phyloP scores from a whole-genome alignment of 257 asterid genomes.

The Cruciata laevipes region DNA sequence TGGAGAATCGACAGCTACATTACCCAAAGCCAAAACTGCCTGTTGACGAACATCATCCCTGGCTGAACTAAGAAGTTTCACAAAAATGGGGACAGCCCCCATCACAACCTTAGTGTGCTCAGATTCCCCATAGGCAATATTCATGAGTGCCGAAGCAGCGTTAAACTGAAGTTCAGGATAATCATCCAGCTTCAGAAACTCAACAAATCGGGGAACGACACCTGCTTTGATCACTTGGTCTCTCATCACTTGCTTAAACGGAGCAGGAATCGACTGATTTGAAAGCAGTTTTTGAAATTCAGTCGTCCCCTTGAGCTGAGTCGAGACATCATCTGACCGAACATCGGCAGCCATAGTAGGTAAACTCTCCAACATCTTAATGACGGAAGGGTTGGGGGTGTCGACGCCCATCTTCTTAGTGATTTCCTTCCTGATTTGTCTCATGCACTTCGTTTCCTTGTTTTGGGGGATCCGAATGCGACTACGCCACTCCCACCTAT shows the following conservation, averaged over 20 bases:
- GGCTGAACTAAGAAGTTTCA: conserved; percentile 68
- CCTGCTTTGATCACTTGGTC: conserved; percentile 81
- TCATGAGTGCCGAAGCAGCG: conserved; percentile 97
- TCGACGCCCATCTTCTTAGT: too few relatives aligned
- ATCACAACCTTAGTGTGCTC: conserved; percentile 84
- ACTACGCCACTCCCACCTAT: too few relatives aligned
- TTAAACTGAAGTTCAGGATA: conserved; percentile 89
- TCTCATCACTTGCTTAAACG: conserved; percentile 77
- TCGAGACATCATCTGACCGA: conserved; percentile 45
- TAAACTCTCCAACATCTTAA: conserved; percentile 54
- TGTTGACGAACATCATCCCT: conserved; percentile 94
- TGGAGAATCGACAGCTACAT: conserved; percentile 93
- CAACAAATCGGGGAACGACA: conserved; percentile 79
- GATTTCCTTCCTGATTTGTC: too few relatives aligned
- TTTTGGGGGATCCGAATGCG: too few relatives aligned
- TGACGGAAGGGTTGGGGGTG: conserved; percentile 29
- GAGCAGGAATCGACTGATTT: conserved; percentile 56
- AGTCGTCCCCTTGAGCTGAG: conserved; percentile 69
- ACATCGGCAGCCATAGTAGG: conserved; percentile 67
- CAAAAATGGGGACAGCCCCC: conserved; percentile 78
- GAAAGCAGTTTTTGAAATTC: conserved; percentile 62
- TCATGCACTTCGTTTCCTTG: too few relatives aligned
- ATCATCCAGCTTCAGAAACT: conserved; percentile 70
- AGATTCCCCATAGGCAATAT: conserved; percentile 88
- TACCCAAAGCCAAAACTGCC: conserved; percentile 98